Evolutionary conservation across 345 rosid species (phyloP).

Genomic region (Aquilaria sinensis): DNA sequence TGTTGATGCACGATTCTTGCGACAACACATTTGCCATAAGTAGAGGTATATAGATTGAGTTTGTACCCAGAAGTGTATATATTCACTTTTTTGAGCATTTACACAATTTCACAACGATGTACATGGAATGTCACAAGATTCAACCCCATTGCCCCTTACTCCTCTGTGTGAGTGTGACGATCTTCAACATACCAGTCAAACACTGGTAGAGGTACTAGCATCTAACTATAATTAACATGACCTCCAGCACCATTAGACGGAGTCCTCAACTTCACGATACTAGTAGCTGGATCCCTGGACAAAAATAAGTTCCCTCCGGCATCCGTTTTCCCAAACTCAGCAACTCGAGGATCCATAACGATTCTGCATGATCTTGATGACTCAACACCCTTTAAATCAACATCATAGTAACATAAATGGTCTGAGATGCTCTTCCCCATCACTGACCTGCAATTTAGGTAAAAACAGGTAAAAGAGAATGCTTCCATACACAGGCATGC

Average conservation of each 20-base stretch:
- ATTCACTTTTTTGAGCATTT: neutral
- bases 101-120: conserved; percentile 2
- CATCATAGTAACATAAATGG: conserved; percentile 68
- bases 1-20: too few species aligned
- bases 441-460: conserved; percentile 56
- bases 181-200: neutral
- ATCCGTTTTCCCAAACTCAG: conserved; percentile 46
- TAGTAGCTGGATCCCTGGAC: conserved; percentile 31
- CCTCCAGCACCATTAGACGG: conserved; percentile 6
- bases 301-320: conserved; percentile 51
- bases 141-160: too few species aligned
- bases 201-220: neutral
- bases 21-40: too few species aligned
- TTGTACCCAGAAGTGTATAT: too few species aligned
- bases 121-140: neutral
- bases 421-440: conserved; percentile 65
- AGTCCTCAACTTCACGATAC: conserved; percentile 25
- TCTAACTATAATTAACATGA: conserved; percentile 5
- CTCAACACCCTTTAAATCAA: conserved; percentile 31
- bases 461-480: neutral
- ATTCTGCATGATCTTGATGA: conserved; percentile 61
- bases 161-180: too few species aligned
- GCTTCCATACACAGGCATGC: neutral
- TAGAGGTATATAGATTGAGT: too few species aligned
- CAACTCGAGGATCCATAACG: conserved; percentile 43